Percentiles rank a stretch among this genome's conserved stretches.
Conservation (phyloP, 148 eudicot genomes). For the Silene conica region DNA sequence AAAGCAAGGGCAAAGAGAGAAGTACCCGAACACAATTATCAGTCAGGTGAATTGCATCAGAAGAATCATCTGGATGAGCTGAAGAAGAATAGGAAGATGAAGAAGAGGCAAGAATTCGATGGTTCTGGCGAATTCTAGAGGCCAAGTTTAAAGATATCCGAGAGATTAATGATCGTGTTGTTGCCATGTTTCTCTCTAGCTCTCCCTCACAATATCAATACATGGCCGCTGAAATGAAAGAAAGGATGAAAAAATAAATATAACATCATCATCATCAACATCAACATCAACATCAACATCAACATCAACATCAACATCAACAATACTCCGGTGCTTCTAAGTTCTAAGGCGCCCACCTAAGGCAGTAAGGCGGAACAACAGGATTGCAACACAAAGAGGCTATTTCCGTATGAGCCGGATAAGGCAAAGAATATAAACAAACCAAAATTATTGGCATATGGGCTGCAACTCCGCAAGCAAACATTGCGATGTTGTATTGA, state of each 20-base stretch:
- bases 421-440: too few relatives aligned
- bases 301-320: too few relatives aligned
- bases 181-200: conserved; percentile 10
- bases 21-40: conserved; percentile 67
- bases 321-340: too few relatives aligned
- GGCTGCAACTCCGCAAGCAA: too few relatives aligned
- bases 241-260: not conserved
- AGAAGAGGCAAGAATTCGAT: conserved; percentile 39
- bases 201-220: not conserved
- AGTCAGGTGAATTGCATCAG: conserved; percentile 57
- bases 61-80: conserved; percentile 33
- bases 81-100: conserved; percentile 27
- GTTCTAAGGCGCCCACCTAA: too few relatives aligned
- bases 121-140: conserved; percentile 53
- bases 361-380: too few relatives aligned
- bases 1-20: not conserved
- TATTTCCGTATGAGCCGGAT: too few relatives aligned
- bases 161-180: conserved; percentile 43
- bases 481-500: too few relatives aligned
- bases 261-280: too few relatives aligned
- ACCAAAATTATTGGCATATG: too few relatives aligned
- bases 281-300: too few relatives aligned
- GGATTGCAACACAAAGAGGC: too few relatives aligned
- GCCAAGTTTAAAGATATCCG: conserved; percentile 41
- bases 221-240: not conserved